Conservation (phyloP, 2,329 filamentous ascomycete genomes). For the Trichoderma sp. region DNA sequence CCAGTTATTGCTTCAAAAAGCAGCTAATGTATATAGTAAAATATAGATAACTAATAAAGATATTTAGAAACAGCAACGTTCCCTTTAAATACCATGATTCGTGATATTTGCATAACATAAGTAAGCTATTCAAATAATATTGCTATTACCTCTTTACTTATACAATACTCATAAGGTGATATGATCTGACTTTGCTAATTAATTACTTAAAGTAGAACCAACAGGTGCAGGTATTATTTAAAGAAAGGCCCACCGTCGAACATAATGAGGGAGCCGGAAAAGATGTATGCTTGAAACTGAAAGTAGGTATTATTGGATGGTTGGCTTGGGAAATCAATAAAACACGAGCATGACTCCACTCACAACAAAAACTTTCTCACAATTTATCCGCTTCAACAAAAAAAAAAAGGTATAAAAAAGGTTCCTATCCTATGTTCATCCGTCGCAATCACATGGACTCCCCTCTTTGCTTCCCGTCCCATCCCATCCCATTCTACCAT, state of each 20-base stretch:
- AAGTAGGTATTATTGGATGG: background rate
- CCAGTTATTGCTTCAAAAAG: too few relatives aligned
- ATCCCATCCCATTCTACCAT: background rate
- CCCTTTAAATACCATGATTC: too few relatives aligned
- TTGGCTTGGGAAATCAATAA: background rate
- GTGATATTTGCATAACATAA: too few relatives aligned
- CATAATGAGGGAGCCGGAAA: background rate
- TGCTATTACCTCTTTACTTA: too few relatives aligned
- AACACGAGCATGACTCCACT: background rate
- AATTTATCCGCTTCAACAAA: slow-evolving; percentile 12
- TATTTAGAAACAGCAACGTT: too few relatives aligned
- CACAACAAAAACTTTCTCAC: background rate
- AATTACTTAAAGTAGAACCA: too few relatives aligned
- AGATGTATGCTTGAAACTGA: background rate
- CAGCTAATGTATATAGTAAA: too few relatives aligned
- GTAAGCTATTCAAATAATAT: too few relatives aligned
- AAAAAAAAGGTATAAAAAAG: slow-evolving; percentile 17
- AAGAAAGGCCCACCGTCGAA: background rate
- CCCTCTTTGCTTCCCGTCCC: background rate
- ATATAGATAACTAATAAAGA: too few relatives aligned
- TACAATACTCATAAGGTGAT: too few relatives aligned
- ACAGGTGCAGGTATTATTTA: background rate
- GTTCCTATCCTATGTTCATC: slow-evolving; percentile 27
- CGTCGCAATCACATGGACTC: slow-evolving; percentile 21
- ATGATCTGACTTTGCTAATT: too few relatives aligned